Base-by-base conservation (phyloP, 768 basidiomycete genomes). In the Calocybe indica region DNA sequence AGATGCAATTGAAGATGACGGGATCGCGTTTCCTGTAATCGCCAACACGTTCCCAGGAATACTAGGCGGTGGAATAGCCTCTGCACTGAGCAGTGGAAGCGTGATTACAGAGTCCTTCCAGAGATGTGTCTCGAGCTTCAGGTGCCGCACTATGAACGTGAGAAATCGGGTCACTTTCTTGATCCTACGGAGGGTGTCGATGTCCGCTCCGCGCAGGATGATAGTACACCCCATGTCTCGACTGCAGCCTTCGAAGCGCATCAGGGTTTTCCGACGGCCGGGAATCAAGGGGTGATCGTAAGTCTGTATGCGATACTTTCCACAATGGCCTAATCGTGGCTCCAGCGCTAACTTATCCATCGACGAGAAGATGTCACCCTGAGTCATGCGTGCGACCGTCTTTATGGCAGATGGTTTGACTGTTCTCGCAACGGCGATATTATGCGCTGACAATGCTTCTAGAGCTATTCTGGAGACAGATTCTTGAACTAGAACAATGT, bases 161-260 rank as follows among this genome's bases (percentile, higher is more conserved):
- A 98, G 76, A 69, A 97, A 95, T 29, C 91, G 76, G 10, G 92
- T 90, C 45, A 98, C 88, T 59, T 87, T 86, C 73, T 99, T 99
- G 61, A 98, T 78, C 46, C 85, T 84, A 44, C 78, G 76, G 46
- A 99, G 68, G 0, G 82, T 89, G 35, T 86, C 85, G 47, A 85
- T 74, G 58, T 94, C 80, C 3, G 81, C 93, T 7, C 96, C 96
- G 37, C 96, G 79, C 40, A 99, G 65, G 35, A 98, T 75, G 55
- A 99, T 85, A 2, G 96, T 98, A 54, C 93, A 97, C 0, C 94
- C 94, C 78, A 91, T 87, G 52, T 96, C 91, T 43, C 80, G 79
- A 59, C 80, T 87, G 58, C 94, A 96, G 1, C 95, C 95, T 65
- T 99, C 96, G 58, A 99, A 98, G 1, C 96, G 85, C 92, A 99